These are phyloP conservation scores for Mycena indigotica DNA, from an alignment of 768 basidiomycete genomes.

Conservation along the genomic window DNA sequence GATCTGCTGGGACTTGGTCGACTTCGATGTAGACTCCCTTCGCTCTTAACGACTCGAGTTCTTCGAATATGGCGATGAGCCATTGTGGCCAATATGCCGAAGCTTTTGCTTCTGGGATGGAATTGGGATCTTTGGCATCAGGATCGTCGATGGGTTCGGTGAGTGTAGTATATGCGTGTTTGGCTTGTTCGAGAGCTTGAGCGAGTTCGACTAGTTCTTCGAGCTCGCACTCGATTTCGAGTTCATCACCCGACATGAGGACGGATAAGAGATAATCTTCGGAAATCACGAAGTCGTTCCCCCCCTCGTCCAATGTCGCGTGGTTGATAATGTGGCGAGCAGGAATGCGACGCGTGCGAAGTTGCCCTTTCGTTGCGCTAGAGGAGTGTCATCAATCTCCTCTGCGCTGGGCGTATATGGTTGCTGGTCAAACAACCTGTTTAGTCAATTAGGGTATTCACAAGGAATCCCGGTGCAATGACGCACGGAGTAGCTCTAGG, in stretches of 20 bases:
- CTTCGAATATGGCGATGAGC: conserved; percentile 17
- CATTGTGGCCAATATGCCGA: conserved; percentile 22
- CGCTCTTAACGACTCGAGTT: conserved; percentile 26
- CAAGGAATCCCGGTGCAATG: too few relatives aligned
- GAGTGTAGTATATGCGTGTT: conserved; percentile 10
- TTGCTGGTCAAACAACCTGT: too few relatives aligned
- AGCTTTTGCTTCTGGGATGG: conserved; percentile 25
- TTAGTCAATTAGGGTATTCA: too few relatives aligned
- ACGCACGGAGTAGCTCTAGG: too few relatives aligned
- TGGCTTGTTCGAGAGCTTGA: conserved; percentile 1
- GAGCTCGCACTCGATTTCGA: conserved; percentile 5
- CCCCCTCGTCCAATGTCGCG: conserved; percentile 12
- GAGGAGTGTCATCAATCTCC: conserved; percentile 8
- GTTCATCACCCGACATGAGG: conserved; percentile 11
- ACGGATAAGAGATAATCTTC: too few relatives aligned
- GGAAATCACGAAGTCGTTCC: conserved; percentile 1
- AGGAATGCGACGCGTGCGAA: conserved; percentile 4
- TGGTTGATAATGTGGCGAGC: conserved; percentile 1
- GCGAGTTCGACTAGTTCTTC: neutral
- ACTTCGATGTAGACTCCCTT: conserved; percentile 25
- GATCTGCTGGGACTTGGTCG: conserved; percentile 10
- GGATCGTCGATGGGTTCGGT: conserved; percentile 18
- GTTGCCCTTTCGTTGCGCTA: conserved; percentile 1
- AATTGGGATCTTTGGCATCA: conserved; percentile 10
- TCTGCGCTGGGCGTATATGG: too few relatives aligned